These are phyloP conservation scores for Aspergillus quadrilineatus DNA, from an alignment of 2,329 filamentous ascomycete genomes.

Conservation along the genomic window DNA sequence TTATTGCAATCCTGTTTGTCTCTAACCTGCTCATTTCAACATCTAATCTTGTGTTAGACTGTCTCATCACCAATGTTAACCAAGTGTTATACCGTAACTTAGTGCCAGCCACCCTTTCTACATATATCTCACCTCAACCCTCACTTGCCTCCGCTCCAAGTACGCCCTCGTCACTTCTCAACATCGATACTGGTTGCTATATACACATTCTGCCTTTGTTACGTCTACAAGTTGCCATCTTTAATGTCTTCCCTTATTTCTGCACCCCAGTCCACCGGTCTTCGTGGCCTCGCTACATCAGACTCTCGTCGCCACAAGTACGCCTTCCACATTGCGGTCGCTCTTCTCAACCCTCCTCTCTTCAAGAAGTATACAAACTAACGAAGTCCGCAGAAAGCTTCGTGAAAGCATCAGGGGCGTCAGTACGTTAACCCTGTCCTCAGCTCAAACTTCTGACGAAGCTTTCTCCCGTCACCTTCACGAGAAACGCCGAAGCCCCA, in stretches of 20 bases:
- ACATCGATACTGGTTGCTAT: no score
- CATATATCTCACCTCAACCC: background rate
- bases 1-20: conserved; percentile 14
- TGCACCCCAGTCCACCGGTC: background rate
- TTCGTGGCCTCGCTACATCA: background rate
- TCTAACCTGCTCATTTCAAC: background rate
- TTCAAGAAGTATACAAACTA: background rate
- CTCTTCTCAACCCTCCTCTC: background rate
- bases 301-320: background rate
- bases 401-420: conserved; percentile 31
- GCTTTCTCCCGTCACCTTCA: background rate
- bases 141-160: background rate
- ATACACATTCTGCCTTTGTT: no score
- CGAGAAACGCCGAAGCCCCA: background rate
- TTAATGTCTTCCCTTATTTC: background rate
- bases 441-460: background rate
- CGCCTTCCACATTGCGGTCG: background rate
- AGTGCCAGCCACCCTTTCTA: background rate
- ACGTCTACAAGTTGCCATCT: no score
- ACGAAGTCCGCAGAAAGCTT: conserved; percentile 11
- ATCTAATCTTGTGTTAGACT: background rate
- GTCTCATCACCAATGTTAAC: background rate
- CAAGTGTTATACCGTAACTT: background rate
- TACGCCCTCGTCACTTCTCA: background rate
- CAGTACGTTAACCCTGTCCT: conserved; percentile 23